phyloP scores from a whole-genome alignment of 2,329 filamentous ascomycete species.

The Fusarium buharicum region DNA sequence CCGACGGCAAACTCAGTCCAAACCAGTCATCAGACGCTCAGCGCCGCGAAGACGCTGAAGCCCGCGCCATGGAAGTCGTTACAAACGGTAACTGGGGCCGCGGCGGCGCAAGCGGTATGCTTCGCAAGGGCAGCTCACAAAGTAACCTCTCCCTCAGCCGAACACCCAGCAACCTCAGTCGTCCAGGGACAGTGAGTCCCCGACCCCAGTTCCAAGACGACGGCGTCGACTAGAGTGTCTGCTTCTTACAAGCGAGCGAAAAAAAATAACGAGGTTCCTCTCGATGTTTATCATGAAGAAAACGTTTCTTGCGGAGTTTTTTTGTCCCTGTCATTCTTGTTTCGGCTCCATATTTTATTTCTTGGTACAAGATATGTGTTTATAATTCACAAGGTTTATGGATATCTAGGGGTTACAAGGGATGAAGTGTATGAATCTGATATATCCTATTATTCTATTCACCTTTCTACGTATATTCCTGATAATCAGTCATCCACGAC shows the following conservation, averaged over 20 bases:
- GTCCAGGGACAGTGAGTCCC: constrained; percentile 32
- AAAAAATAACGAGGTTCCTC: constrained; percentile 18
- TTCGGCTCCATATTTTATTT: constrained; percentile 11
- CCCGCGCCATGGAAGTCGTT: constrained; percentile 58
- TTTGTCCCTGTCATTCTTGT: constrained; percentile 14
- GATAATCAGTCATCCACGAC: constrained; percentile 3
- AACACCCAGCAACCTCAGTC: constrained; percentile 29
- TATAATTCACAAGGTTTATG: constrained; percentile 2
- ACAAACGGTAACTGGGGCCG: constrained; percentile 54
- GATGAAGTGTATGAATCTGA: constrained; percentile 16
- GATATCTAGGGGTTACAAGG: constrained; percentile 4
- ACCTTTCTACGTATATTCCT: neutral
- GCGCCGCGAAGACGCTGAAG: constrained; percentile 57
- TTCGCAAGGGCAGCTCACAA: constrained; percentile 51
- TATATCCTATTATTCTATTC: constrained; percentile 10
- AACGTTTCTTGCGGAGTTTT: constrained; percentile 36
- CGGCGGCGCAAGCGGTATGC: constrained; percentile 56
- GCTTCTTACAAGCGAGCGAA: constrained; percentile 25
- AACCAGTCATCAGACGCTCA: constrained; percentile 50
- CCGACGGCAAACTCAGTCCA: constrained; percentile 52
- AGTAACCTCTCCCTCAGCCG: constrained; percentile 19
- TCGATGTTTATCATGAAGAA: constrained; percentile 5
- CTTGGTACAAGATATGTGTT: constrained; percentile 22
- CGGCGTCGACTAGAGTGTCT: constrained; percentile 48
- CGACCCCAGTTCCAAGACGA: constrained; percentile 45